These are phyloP conservation scores for Maudiozyma barnettii DNA, from an alignment of 805 yeast species.

Conservation along the genomic window DNA sequence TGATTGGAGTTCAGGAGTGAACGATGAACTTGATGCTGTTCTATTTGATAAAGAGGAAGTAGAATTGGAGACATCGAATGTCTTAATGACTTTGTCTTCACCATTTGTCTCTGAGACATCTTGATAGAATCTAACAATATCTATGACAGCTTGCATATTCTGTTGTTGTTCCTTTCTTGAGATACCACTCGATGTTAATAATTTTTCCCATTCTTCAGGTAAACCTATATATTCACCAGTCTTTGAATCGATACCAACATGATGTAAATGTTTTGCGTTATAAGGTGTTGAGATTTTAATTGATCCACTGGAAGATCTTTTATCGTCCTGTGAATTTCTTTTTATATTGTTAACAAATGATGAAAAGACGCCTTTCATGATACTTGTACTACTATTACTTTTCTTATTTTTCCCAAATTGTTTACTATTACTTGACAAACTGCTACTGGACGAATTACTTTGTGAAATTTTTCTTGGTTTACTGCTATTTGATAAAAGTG, in stretches of 20 bases:
- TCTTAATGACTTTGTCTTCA: conserved; percentile 34
- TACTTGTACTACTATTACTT: conserved; percentile 13
- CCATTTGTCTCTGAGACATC: conserved; percentile 39
- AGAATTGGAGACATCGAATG: conserved; percentile 22
- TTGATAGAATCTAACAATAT: conserved; percentile 78
- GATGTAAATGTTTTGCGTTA: conserved; percentile 83
- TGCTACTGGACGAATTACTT: background rate
- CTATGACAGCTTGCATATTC: conserved; percentile 91
- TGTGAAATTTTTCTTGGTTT: conserved; percentile 1
- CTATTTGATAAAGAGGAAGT: background rate
- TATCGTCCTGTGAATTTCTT: conserved; percentile 28
- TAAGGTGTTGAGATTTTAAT: conserved; percentile 77
- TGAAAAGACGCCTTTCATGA: conserved; percentile 52
- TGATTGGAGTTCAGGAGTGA: conserved; percentile 3
- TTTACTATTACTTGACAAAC: background rate
- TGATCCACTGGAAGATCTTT: conserved; percentile 7
- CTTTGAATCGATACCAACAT: conserved; percentile 79
- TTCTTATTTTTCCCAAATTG: conserved; percentile 1
- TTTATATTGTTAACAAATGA: conserved; percentile 34
- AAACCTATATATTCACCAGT: conserved; percentile 86
- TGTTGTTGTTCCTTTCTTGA: conserved; percentile 79
- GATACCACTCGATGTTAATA: conserved; percentile 78
- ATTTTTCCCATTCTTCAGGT: conserved; percentile 86
- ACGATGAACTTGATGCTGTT: conserved; percentile 3
- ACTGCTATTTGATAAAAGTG: background rate